phyloP scores from a whole-genome alignment of 371 early-diverging fungal genomes.

The Mortierella sp. region DNA sequence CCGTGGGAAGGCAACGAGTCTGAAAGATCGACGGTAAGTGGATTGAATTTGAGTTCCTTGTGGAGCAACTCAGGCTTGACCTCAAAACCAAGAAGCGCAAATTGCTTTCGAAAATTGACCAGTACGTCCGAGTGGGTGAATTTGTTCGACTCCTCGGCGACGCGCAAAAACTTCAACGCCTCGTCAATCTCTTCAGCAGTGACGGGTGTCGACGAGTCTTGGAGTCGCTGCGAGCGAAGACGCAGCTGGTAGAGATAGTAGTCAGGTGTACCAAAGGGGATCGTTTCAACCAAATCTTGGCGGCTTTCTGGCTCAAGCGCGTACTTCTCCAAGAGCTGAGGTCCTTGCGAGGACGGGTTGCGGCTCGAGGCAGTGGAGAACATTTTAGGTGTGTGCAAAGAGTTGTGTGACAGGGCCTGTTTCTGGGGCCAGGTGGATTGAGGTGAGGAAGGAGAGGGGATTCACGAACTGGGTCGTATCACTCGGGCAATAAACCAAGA shows the following conservation, averaged over 20 bases:
- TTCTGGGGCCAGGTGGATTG: too few relatives aligned
- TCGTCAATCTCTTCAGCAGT: conserved; percentile 17
- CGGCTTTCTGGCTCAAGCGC: conserved; percentile 44
- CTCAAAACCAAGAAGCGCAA: conserved; percentile 30
- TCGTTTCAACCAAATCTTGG: conserved; percentile 12
- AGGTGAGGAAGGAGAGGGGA: too few relatives aligned
- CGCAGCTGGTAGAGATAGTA: conserved; percentile 23
- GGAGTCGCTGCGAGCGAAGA: conserved; percentile 25
- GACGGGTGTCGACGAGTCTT: conserved; percentile 16
- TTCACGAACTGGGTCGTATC: too few relatives aligned
- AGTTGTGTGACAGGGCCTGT: neutral
- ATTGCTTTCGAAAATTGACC: conserved; percentile 15
- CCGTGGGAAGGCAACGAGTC: neutral
- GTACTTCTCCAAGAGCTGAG: conserved; percentile 23
- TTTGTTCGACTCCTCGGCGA: conserved; percentile 9
- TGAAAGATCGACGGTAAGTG: conserved; percentile 12
- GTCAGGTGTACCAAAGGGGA: conserved; percentile 10
- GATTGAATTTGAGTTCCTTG: conserved; percentile 22
- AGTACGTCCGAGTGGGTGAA: neutral
- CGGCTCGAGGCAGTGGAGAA: conserved; percentile 1
- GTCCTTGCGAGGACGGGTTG: too few relatives aligned
- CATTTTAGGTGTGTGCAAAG: conserved; percentile 8
- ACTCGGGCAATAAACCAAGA: too few relatives aligned
- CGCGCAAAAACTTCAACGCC: conserved; percentile 10
- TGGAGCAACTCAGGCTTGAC: conserved; percentile 27